Evolutionary conservation across 768 basidiomycete genomes (phyloP), one percentile per base, ranked within the genome.

Genomic region (Serendipita vermifera): DNA sequence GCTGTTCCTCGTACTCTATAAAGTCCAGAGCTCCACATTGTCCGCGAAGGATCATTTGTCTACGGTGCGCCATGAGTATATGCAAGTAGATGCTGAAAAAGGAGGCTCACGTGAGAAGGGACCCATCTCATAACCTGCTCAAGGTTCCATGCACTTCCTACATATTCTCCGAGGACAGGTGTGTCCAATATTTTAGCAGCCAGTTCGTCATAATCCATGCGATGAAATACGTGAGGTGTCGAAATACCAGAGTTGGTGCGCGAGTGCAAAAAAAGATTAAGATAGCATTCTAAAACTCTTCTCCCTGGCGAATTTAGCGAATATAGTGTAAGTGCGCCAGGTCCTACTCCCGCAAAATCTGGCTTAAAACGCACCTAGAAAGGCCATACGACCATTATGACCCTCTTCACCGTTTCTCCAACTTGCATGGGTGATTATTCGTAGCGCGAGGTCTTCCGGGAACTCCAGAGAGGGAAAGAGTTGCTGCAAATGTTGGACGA

Each of bases 1-100:
- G 81, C 75, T 57, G 85, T 81, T 1, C 87, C 87, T 63, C 82
- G 77, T 17, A 88, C 80, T 62, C 88, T 89, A 62, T 82, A 82
- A 55, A 88, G 65, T 2, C 87, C 87, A 1, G 83, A 77, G 36
- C 76, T 73, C 59, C 68, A 70, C 27, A 36, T 31, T n/a, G 46
- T 51, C 31, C 46, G n/a, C 4, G 13, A 22, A 1, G 46, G 46
- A 29, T 51, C 46, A 29, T 51, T 51, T 15, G 46, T 51, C 46
- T 51, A 2, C n/a, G n/a, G n/a, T n/a, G n/a, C n/a, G n/a, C n/a
- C n/a, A n/a, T 43, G 53, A 15, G n/a, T 55, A 35, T 14, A 43
- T 35, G 2, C 22, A 5, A 33, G 26, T 36, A 9, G 20, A 40
- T n/a, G 33, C 11, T 13, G 14, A 13, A 31, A 22, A 20, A 14